These are phyloP conservation scores for Calocera viscosa DNA, from an alignment of 768 basidiomycete genomes.

Conservation along the genomic window DNA sequence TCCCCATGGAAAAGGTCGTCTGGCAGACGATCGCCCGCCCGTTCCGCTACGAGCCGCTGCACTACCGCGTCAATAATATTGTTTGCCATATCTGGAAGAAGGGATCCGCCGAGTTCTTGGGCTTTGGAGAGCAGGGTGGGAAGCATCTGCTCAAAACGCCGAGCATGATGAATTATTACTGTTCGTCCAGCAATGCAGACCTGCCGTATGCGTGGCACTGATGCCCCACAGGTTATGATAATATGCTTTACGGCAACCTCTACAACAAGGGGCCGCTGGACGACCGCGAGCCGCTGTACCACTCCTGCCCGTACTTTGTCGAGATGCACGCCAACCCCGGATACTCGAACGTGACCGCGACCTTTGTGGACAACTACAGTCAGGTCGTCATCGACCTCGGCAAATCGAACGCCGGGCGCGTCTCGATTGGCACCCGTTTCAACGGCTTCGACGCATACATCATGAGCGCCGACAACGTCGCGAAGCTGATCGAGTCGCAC, in stretches of 20 bases:
- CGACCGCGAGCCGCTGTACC: conserved; percentile 7
- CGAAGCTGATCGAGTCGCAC: conserved; percentile 4
- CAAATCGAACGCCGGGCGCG: conserved; percentile 2
- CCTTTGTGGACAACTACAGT: conserved; percentile 5
- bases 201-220: neutral
- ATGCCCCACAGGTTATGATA: neutral
- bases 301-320: conserved; percentile 5
- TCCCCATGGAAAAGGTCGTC: conserved; percentile 4
- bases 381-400: conserved; percentile 2
- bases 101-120: neutral
- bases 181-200: neutral
- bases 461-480: conserved; percentile 4
- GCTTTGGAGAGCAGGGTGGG: conserved; percentile 3
- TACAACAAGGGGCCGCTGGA: neutral
- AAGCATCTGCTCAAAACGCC: conserved; percentile 4
- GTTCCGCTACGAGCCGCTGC: conserved; percentile 4
- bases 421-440: neutral
- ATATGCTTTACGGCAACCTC: conserved; percentile 1
- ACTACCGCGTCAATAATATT: conserved; percentile 5
- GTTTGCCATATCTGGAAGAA: neutral
- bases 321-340: neutral
- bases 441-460: conserved; percentile 6
- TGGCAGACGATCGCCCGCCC: neutral
- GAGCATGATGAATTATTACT: neutral
- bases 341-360: conserved; percentile 1